Percentiles rank a stretch among this genome's conserved stretches.
Evolutionary conservation across 352 stramenopile species (phyloP).

Genomic region (Globisporangium solare): DNA sequence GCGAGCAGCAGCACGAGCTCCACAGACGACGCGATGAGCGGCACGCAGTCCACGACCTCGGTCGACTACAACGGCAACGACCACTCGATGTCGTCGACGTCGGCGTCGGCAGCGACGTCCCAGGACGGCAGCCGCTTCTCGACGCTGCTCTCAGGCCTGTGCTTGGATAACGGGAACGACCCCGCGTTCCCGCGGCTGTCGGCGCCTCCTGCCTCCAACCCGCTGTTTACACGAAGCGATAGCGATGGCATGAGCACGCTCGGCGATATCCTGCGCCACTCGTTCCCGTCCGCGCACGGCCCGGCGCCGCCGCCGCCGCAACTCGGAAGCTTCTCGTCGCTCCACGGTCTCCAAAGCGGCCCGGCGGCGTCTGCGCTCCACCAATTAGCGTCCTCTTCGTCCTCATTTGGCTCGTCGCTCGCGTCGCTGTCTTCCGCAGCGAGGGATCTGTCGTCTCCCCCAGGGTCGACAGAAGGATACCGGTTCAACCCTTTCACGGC

Average conservation of each 20-base stretch:
- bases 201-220: constrained; percentile 33
- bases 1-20: constrained; percentile 29
- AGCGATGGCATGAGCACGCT: constrained; percentile 43
- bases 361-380: constrained; percentile 37
- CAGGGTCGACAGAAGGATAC: constrained; percentile 20
- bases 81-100: constrained; percentile 19
- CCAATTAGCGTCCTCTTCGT: constrained; percentile 51
- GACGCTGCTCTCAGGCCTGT: constrained; percentile 27
- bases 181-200: constrained; percentile 9
- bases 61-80: constrained; percentile 9
- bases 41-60: constrained; percentile 29
- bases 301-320: constrained; percentile 10
- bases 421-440: constrained; percentile 15
- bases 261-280: constrained; percentile 43
- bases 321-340: constrained; percentile 19
- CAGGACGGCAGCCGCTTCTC: constrained; percentile 21
- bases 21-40: constrained; percentile 26
- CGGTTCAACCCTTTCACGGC: constrained; percentile 57
- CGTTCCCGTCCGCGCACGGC: constrained; percentile 27
- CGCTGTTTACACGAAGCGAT: constrained; percentile 51
- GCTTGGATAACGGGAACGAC: constrained; percentile 17
- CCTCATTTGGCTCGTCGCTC: constrained; percentile 33
- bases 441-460: constrained; percentile 8
- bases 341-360: not conserved
- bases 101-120: constrained; percentile 14